These are phyloP conservation scores for Cyphellophora europaea DNA, from an alignment of 2,329 filamentous ascomycete genomes.

Conservation along the genomic window DNA sequence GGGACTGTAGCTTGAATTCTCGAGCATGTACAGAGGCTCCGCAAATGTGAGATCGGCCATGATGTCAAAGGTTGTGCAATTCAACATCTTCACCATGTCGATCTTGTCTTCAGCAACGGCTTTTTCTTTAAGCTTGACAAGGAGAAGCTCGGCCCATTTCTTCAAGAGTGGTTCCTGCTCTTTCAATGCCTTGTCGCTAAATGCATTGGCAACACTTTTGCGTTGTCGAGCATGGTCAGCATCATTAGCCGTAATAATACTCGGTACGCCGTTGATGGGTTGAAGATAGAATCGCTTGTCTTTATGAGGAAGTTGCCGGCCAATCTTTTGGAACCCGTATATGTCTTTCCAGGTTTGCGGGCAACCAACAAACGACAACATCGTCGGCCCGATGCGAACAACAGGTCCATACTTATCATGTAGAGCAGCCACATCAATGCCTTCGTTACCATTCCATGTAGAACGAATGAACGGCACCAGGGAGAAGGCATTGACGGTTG, in stretches of 20 bases:
- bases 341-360: conserved; percentile 23
- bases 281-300: background rate
- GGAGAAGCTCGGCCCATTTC: conserved; percentile 9
- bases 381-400: background rate
- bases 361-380: conserved; percentile 7
- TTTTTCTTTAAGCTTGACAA: conserved; percentile 4
- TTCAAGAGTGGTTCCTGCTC: conserved; percentile 25
- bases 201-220: conserved; percentile 27
- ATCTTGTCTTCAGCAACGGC: background rate
- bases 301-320: conserved; percentile 3
- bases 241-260: conserved; percentile 9
- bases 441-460: conserved; percentile 5
- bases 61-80: conserved; percentile 16
- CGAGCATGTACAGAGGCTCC: background rate
- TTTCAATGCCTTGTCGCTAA: conserved; percentile 32
- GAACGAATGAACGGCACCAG: conserved; percentile 10
- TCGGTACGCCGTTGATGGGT: background rate
- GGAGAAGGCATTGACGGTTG: conserved; percentile 37
- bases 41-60: conserved; percentile 3
- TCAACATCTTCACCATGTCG: conserved; percentile 13
- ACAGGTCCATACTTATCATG: conserved; percentile 1
- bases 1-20: background rate
- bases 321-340: conserved; percentile 16
- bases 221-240: conserved; percentile 22
- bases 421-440: background rate